Base-by-base conservation (phyloP, 202 grass and related monocot genomes). In the Schoenoplectus tabernaemontani region DNA sequence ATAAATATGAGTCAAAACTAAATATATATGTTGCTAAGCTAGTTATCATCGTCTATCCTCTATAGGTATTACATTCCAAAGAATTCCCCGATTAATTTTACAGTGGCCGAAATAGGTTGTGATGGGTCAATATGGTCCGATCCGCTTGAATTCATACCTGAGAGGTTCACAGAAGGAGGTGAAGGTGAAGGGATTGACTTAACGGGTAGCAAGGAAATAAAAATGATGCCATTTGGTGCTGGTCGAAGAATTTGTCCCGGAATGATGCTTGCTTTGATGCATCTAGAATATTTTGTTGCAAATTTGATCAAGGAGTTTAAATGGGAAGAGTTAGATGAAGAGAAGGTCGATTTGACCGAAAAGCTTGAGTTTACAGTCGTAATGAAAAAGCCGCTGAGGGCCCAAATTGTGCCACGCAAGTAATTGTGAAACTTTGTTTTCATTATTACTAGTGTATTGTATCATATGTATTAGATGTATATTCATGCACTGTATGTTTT, bases 141-240 rank as follows among this genome's bases (percentile, higher is more conserved):
- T 13, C 90, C 90, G 1, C 17, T 5, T 16, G 90, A 89, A 65
- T 96, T 90, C 84, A 61, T 66, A 17, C 93, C 93, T 36, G 93
- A 96, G 57, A 71, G 90, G 57, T 93, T 96, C 84, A 22, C 88
- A 2, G 63, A 79, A 38, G 89, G 89, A 53, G 89, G 87, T 0
- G 86, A 92, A 46, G 93, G 83, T 16, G 86, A 90, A 33, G 90
- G 87, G 71, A 80, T 96, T 4, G 93, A 93, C 86, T 81, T 93
- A 26, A 90, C 93, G 0, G 86, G 88, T 2, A 86, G 32, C 82
- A 92, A 74, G 86, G 93, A 96, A 84, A 96, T 96, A 83, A 89
- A 84, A 85, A 93, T 96, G 93, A 96, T 96, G 88, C 93, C 93
- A 43, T 96, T 96, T 38, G 93, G 93, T 38, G 93, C 86, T 9